phyloP scores from a whole-genome alignment of 2,329 filamentous ascomycete species.

The Fusarium hostae region DNA sequence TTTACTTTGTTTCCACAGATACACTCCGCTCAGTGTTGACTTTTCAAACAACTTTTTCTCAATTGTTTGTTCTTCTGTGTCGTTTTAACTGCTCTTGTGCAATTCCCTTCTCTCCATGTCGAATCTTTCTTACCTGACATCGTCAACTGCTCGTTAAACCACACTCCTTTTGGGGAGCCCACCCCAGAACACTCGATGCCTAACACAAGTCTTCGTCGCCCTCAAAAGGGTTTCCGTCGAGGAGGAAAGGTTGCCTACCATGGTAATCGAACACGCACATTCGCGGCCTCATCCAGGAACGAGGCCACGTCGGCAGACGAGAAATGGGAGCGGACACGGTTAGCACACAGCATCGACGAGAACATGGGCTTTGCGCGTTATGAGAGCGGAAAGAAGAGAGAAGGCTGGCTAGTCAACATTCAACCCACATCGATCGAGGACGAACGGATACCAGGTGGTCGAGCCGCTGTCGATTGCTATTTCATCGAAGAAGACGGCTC shows the following conservation, averaged over 20 bases:
- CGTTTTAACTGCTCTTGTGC: background rate
- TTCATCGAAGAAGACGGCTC: slow-evolving; percentile 90
- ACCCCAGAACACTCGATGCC: slow-evolving; percentile 57
- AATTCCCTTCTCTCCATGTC: slow-evolving; percentile 29
- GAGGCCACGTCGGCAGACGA: slow-evolving; percentile 94
- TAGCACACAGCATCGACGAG: slow-evolving; percentile 93
- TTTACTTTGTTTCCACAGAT: slow-evolving; percentile 39
- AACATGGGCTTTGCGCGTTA: slow-evolving; percentile 93
- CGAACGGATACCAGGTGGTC: slow-evolving; percentile 82
- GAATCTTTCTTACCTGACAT: slow-evolving; percentile 13
- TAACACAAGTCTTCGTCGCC: slow-evolving; percentile 68
- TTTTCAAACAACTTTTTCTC: slow-evolving; percentile 26
- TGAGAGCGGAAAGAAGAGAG: slow-evolving; percentile 82
- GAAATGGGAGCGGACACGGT: slow-evolving; percentile 84
- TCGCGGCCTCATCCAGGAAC: slow-evolving; percentile 79
- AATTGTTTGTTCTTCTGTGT: slow-evolving; percentile 6
- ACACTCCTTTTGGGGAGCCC: slow-evolving; percentile 32
- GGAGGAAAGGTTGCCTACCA: slow-evolving; percentile 77
- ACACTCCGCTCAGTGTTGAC: slow-evolving; percentile 38
- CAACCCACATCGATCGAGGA: slow-evolving; percentile 91
- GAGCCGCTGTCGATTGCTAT: slow-evolving; percentile 94
- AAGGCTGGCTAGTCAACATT: slow-evolving; percentile 96
- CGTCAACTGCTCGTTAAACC: slow-evolving; percentile 36
- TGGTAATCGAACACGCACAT: slow-evolving; percentile 77
- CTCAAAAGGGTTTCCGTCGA: slow-evolving; percentile 74